Evolutionary conservation across 148 eudicot species (phyloP), one percentile per base, ranked within the genome.

Genomic region (Cornus florida): DNA sequence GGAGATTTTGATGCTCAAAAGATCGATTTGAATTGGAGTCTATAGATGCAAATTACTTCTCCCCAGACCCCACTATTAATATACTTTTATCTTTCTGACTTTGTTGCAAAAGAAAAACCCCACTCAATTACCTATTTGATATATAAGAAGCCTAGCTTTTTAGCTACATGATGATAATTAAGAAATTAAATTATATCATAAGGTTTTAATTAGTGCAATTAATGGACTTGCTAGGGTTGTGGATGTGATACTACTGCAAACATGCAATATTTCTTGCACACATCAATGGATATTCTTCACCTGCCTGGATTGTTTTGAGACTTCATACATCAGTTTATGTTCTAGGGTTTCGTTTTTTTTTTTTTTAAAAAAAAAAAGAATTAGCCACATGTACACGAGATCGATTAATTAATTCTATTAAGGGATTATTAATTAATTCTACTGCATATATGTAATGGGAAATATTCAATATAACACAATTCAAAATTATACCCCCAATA

Each of bases 61-160:
- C n/a, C 13, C 65, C 13, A 16, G 9, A 23, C 65, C 75, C 65
- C 16, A 35, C 39, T 10, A 6, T n/a, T n/a, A n/a, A n/a, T n/a
- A n/a, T 50, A 43, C 23, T 28, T 22, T 56, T 73, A 31, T 50
- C 41, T 1, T 5, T 72, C 41, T 38, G 23, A 56, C 6, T 28
- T 56, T 50, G 64, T 73, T 73, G 65, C 0, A 56, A 73, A 73
- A 73, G 41, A 24, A 28, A 72, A 50, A 19, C 12, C 74, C 33
- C 74, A 72, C 60, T 72, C 12, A 39, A 70, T 69, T 17, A 70
- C 1, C 73, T 53, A 20, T 39, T 39, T 41, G 35, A 48, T 72
- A n/a, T n/a, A n/a, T n/a, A 12, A 50, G 2, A 11, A 39, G 24
- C 3, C 22, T 43, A 19, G 60, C 74, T 13, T 23, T 48, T 10